A percentile compares a stretch with the other conserved stretches of the same genome.
Conservation (phyloP, 345 rosid species). For the Crucihimalaya himalaica region DNA sequence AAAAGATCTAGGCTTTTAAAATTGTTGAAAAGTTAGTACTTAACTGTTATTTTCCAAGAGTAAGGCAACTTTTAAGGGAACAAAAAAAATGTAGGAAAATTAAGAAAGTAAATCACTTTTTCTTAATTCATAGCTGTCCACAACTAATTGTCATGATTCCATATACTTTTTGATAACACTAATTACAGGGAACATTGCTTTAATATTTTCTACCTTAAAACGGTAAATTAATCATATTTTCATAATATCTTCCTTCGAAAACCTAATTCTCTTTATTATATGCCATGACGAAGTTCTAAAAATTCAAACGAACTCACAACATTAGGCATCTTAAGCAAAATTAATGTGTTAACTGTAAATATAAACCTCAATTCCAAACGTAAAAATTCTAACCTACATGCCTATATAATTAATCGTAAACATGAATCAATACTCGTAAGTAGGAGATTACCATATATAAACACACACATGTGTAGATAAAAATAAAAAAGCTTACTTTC, state of each 20-base stretch:
- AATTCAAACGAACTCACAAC: background rate
- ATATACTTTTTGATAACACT: constrained; percentile 23
- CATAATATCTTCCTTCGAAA: background rate
- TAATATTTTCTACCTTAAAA: background rate
- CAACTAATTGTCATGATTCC: constrained; percentile 30
- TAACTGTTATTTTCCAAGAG: constrained; percentile 10
- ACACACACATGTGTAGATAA: background rate
- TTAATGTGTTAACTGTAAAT: background rate
- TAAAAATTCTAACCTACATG: background rate
- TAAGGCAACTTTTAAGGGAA: constrained; percentile 11
- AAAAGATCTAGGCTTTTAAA: background rate
- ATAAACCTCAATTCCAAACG: background rate
- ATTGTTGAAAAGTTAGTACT: constrained; percentile 7
- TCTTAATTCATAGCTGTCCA: constrained; percentile 30
- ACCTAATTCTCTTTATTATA: background rate
- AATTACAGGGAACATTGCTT: constrained; percentile 1
- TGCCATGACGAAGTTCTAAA: background rate
- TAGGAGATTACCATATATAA: background rate
- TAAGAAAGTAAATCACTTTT: constrained; percentile 32
- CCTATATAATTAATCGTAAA: background rate
- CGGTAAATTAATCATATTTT: background rate
- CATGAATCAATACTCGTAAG: background rate
- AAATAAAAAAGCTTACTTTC: constrained; percentile 50
- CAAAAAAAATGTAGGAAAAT: constrained; percentile 12
- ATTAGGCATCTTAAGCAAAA: background rate